Base-by-base conservation (phyloP, 768 basidiomycete genomes). In the Termitomyces sp. region DNA sequence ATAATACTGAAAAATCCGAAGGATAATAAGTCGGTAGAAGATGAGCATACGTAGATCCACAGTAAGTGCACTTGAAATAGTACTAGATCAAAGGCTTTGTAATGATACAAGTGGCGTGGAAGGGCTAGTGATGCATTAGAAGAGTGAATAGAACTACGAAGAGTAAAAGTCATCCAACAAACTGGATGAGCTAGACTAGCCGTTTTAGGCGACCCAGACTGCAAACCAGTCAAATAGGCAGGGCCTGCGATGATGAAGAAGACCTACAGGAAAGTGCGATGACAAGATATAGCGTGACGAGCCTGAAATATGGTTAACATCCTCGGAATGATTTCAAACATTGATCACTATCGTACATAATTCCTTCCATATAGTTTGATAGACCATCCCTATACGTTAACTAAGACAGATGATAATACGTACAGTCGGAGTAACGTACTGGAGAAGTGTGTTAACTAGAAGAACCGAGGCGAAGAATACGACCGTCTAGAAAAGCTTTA, bases 301-400 rank as follows among this genome's bases (percentile, higher is more conserved):
- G 72, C 80, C 77, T 74, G 15, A 14, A 5, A 17, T 74, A 61
- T 37, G 68, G 23, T 45, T 3, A 52, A 35, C 38, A 15, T 35
- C 9, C 11, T 43, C 9, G 23, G 14, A 15, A 4, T 12, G n/a
- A 5, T 11, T 40, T 15, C 0, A 12, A 15, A 17, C 8, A 23
- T 8, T 10, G 0, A 1, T 19, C 31, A 28, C 10, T 15, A 41
- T 65, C 71, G 19, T 62, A 76, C 90, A 94, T 89, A 43, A 92
- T 68, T 35, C 94, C 94, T 73, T 95, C 94, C 86, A 96, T 89
- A 66, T 92, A 94, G 66, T 95, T 94, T 15, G 89, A 87, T 64
- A 86, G 87, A 45, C 93, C 93, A 60, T 91, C 88, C 73, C 85
- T 82, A 62, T 9, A 48, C 41, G 38, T 50, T 30, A 47, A 46